Base-by-base conservation (phyloP, 2,329 filamentous ascomycete genomes). In the Aspergillus floridensis region DNA sequence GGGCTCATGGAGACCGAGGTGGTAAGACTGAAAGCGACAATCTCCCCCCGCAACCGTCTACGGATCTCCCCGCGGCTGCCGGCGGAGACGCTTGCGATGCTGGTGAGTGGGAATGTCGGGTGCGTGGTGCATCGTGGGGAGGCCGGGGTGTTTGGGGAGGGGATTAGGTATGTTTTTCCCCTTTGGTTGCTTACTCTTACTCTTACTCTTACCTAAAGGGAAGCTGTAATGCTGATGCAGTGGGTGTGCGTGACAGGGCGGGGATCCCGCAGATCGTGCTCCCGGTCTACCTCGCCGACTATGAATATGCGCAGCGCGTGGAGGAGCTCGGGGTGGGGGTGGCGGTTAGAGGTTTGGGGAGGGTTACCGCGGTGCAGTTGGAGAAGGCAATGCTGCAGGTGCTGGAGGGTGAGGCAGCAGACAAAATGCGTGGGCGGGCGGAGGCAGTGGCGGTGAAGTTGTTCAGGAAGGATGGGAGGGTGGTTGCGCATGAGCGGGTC, bases 121-220 rank as follows among this genome's bases (percentile, higher is more conserved):
- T 77, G 76, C 26, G 73, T 77, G 10, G 70, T 82, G 2, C 76
- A 81, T 54, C 80, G 82, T 58, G 80, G 80, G 7, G 80, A 80
- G 3, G 77, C 80, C 0, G 82, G 79, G 57, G 80, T 78, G 0
- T 82, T 75, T 57, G 74, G 79, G 35, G 81, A 83, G 65, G 76
- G 77, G 5, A 65, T 80, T 54, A 69, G 68, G 79, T 80, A 67
- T 66, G 74, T 71, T 14, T 21, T 38, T 21, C 19, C 11, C 8
- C 11, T 8, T 58, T 12, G 51, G n/a, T 55, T 22, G 53, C 59
- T 59, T 49, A 48, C 22, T 38, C 26, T 7, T 26, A 22, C 22
- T 22, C 59, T 59, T 49, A 48, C 22, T 38, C 26, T 7, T 26
- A 22, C 22, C 4, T 22, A 22, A 4, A 22, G 22, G 22, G 22